Evolutionary conservation across 2,329 filamentous ascomycete species (phyloP).

Genomic region (Pestalotiopsis sp.): DNA sequence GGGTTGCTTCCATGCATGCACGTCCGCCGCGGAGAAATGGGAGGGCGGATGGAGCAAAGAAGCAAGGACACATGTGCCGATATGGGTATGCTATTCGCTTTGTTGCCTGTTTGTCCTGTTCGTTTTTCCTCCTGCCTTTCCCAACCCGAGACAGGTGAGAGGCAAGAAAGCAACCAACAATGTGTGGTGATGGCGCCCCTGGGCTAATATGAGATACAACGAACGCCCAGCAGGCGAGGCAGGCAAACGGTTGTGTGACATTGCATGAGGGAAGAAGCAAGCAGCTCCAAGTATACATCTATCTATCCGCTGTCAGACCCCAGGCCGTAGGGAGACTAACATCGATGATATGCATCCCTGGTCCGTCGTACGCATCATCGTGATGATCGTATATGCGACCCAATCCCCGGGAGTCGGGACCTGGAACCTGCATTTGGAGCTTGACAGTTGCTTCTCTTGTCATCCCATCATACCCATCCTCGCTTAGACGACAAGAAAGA

Average conservation of each 20-base stretch:
- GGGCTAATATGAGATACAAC: no score
- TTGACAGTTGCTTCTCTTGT: neutral
- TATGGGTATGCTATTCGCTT: neutral
- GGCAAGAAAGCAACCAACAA: no score
- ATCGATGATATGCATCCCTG: neutral
- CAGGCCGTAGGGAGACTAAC: neutral
- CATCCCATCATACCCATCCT: neutral
- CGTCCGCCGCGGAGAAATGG: neutral
- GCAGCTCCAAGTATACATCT: neutral
- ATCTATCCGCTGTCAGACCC: neutral
- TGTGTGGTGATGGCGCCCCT: no score
- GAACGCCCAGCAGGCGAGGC: no score
- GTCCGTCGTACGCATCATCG: neutral
- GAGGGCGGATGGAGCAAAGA: neutral
- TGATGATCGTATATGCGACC: neutral
- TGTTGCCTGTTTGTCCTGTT: neutral
- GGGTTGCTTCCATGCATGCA: neutral
- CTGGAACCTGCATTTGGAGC: neutral
- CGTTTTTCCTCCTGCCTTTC: no score
- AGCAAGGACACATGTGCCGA: neutral
- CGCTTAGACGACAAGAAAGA: neutral
- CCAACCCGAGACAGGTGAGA: no score
- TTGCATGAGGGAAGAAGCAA: neutral
- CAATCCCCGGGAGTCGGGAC: neutral
- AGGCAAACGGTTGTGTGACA: neutral